These are phyloP conservation scores for Simmondsia chinensis DNA, from an alignment of 148 eudicot genomes.

Conservation along the genomic window DNA sequence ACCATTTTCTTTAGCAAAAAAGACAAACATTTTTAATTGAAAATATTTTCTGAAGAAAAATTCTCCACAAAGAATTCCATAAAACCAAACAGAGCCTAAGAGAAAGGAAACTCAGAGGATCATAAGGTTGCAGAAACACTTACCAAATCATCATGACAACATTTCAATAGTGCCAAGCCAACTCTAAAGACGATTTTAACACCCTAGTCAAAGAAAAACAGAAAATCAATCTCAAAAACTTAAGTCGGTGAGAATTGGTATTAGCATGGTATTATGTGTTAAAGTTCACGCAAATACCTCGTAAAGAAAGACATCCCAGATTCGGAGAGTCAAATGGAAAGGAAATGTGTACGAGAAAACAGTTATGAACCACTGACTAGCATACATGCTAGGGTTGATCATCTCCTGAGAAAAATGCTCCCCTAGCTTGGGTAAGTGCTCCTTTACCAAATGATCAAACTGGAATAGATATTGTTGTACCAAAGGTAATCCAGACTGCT, in stretches of 20 bases:
- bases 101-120: neutral
- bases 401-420: constrained; percentile 86
- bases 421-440: constrained; percentile 77
- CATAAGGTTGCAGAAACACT: constrained; percentile 13
- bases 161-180: constrained; percentile 84
- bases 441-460: constrained; percentile 80
- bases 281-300: constrained; percentile 49
- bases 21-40: too few relatives aligned
- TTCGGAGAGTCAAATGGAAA: constrained; percentile 87
- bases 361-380: constrained; percentile 99
- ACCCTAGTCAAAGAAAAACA: constrained; percentile 37
- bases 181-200: constrained; percentile 84
- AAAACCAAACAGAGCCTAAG: too few relatives aligned
- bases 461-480: constrained; percentile 93
- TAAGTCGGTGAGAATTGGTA: too few relatives aligned
- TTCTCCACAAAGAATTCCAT: too few relatives aligned
- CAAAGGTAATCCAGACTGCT: constrained; percentile 90
- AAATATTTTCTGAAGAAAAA: too few relatives aligned
- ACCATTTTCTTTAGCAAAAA: too few relatives aligned
- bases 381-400: constrained; percentile 99
- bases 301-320: constrained; percentile 90
- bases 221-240: neutral
- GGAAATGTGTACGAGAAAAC: constrained; percentile 95
- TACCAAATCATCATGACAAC: constrained; percentile 89
- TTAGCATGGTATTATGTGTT: neutral